Conservation (phyloP, 495 filamentous ascomycete species). For the Letharia columbiana region DNA sequence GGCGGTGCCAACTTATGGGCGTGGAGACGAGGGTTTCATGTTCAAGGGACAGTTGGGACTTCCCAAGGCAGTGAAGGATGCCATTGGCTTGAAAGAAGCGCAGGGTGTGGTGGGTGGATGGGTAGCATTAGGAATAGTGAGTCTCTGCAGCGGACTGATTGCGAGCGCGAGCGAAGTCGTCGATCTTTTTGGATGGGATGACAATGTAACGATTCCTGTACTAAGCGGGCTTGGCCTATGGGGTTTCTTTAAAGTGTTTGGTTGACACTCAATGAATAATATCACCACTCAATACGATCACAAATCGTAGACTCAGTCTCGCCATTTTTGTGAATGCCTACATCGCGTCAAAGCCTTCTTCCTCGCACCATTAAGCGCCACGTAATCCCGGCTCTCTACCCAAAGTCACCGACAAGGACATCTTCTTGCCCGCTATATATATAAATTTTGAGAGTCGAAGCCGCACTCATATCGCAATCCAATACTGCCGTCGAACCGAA, state of each 20-base stretch:
- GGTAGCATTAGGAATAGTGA: slow-evolving; percentile 74
- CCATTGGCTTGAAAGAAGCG: slow-evolving; percentile 40
- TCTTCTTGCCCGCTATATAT: neutral
- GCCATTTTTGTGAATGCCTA: neutral
- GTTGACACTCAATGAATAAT: slow-evolving; percentile 2
- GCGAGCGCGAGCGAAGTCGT: slow-evolving; percentile 84
- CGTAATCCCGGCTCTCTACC: neutral
- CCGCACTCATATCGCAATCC: neutral
- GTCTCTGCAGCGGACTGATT: slow-evolving; percentile 75
- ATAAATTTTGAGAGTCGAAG: neutral
- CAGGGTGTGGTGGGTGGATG: slow-evolving; percentile 48
- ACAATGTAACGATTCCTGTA: slow-evolving; percentile 93
- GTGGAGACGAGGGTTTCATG: slow-evolving; percentile 60
- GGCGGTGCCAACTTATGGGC: slow-evolving; percentile 60
- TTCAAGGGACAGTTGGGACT: slow-evolving; percentile 67
- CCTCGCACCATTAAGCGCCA: neutral
- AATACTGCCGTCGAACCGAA: neutral
- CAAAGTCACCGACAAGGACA: neutral
- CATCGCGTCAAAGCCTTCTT: neutral
- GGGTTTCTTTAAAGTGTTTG: slow-evolving; percentile 84
- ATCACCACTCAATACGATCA: neutral
- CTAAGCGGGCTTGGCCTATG: slow-evolving; percentile 84
- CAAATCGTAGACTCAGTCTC: neutral
- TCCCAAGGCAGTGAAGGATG: slow-evolving; percentile 45
- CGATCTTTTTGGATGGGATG: slow-evolving; percentile 87